Base-by-base conservation (phyloP, 176 grass and related monocot species). In the Poa annua region DNA sequence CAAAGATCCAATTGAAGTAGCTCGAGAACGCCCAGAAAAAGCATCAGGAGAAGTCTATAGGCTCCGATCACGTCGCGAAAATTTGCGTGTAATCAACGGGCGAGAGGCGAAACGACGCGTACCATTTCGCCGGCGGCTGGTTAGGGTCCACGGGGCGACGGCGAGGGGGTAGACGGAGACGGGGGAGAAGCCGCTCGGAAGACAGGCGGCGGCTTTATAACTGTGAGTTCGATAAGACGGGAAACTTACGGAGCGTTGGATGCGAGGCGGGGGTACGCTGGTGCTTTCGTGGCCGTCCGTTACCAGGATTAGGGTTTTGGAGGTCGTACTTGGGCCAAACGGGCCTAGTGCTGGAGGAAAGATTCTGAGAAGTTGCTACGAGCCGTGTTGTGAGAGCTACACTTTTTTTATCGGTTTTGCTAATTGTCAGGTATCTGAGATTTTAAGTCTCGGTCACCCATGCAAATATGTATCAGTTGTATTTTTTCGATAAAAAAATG, bases 51-150 rank as follows among this genome's bases (percentile, higher is more conserved):
- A 48, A 16, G 20, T 29, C 13, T 20, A 14, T n/a, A 3, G 10
- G 3, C 35, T 16, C 1, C 3, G 14, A 59, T 35, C 38, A 60
- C 38, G 16, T 12, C 3, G 12, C 1, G 0, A 7, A 21, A 29
- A 10, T 9, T 26, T 13, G 42, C 3, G 15, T 22, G 51, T 8
- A 35, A 2, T 26, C 4, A n/a, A 17, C 25, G 33, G 39, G 50
- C 0, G 26, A 9, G 14, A 11, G 26, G 44, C 14, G 51, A 6
- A 22, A 47, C 2, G 41, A 20, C 6, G 9, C 53, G 53, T 73
- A 87, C 85, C 85, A 87, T 87, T 76, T 66, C 52, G 60, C 60
- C 85, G 71, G 71, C 33, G 71, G 35, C 48, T 76, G 36, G 5
- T 24, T 52, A 49, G 48, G 63, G 67, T 70, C 29, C 63, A 49